phyloP scores from a whole-genome alignment of 169 alveolate species.

The Fabrea salina region DNA sequence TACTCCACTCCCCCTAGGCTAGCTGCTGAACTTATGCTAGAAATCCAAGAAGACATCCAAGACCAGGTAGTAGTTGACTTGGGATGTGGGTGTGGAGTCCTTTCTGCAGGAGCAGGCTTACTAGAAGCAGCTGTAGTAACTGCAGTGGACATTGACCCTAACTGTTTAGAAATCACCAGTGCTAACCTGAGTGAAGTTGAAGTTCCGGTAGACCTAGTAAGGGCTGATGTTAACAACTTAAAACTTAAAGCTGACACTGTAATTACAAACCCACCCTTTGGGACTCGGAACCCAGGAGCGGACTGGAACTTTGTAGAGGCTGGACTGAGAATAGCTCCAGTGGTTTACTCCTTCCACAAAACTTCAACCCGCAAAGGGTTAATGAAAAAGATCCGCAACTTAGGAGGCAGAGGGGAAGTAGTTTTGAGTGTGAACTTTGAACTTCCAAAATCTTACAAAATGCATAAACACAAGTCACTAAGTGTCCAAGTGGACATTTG shows the following conservation, averaged over 20 bases:
- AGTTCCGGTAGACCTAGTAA: background rate
- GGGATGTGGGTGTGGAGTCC: constrained; percentile 33
- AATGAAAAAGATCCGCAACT: background rate
- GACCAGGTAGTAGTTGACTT: background rate
- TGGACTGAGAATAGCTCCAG: background rate
- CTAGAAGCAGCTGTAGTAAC: background rate
- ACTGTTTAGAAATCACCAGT: background rate
- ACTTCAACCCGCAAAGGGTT: constrained; percentile 13
- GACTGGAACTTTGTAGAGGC: constrained; percentile 7
- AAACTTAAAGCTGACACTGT: background rate
- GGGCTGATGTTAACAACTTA: background rate
- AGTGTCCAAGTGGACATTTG: constrained; percentile 23
- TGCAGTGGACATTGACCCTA: background rate
- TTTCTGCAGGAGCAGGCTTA: background rate
- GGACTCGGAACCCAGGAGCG: background rate
- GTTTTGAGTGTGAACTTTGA: background rate
- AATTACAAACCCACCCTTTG: constrained; percentile 23
- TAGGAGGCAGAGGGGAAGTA: constrained; percentile 3
- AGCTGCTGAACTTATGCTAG: background rate
- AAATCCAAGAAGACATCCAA: background rate
- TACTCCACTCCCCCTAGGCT: constrained; percentile 25
- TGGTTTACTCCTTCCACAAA: constrained; percentile 24
- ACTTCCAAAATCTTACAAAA: constrained; percentile 2
- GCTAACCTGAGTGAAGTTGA: background rate
- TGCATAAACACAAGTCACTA: constrained; percentile 18